phyloP scores from a whole-genome alignment of 2,329 filamentous ascomycete species.

The Exophiala lecanii-corni region DNA sequence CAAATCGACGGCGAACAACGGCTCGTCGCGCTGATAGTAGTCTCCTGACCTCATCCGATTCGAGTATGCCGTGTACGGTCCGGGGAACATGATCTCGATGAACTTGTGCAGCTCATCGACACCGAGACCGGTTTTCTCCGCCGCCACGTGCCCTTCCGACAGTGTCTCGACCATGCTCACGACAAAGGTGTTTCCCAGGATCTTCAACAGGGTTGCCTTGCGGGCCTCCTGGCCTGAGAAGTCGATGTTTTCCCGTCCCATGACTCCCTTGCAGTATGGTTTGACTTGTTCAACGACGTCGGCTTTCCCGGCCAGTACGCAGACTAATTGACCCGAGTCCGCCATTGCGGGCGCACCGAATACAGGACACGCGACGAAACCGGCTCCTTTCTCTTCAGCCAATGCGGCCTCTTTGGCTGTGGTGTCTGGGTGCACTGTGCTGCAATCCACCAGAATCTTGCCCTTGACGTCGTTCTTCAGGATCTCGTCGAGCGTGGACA shows the following conservation, averaged over 20 bases:
- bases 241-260: conserved; percentile 64
- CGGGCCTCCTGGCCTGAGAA: conserved; percentile 65
- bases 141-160: conserved; percentile 70
- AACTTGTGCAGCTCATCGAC: conserved; percentile 65
- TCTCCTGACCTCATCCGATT: conserved; percentile 69
- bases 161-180: conserved; percentile 76
- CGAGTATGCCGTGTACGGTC: conserved; percentile 69
- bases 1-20: conserved; percentile 77
- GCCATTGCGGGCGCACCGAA: conserved; percentile 43
- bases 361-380: conserved; percentile 68
- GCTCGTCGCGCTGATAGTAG: conserved; percentile 69
- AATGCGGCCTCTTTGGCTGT: conserved; percentile 61
- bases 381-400: conserved; percentile 56
- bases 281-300: conserved; percentile 58
- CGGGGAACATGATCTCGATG: conserved; percentile 69
- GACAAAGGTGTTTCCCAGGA: conserved; percentile 83
- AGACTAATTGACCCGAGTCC: conserved; percentile 65
- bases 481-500: conserved; percentile 55
- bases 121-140: conserved; percentile 76
- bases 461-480: conserved; percentile 55
- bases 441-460: conserved; percentile 83
- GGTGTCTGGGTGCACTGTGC: conserved; percentile 79
- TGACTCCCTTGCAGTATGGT: conserved; percentile 70
- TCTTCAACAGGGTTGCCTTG: conserved; percentile 67
- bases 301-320: conserved; percentile 64